phyloP scores from a whole-genome alignment of 2,329 filamentous ascomycete species.

The Aureobasidium namibiae region DNA sequence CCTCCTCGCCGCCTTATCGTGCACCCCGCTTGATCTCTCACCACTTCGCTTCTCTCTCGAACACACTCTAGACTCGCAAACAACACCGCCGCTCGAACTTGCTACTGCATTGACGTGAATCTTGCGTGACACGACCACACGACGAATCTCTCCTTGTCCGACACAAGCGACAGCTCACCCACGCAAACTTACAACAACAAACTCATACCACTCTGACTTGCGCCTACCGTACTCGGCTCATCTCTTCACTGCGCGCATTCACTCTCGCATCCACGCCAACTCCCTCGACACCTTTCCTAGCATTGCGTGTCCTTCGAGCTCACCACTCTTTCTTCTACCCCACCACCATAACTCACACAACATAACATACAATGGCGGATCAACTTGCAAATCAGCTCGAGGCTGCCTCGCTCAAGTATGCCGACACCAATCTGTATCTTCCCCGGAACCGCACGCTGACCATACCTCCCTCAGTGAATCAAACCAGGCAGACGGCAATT shows the following conservation, averaged over 20 bases:
- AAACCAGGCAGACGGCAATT: constrained; percentile 50
- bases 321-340: neutral
- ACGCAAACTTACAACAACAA: neutral
- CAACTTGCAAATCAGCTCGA: constrained; percentile 50
- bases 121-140: neutral
- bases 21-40: constrained; percentile 1
- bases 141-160: neutral
- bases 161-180: constrained; percentile 7
- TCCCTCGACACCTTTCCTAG: neutral
- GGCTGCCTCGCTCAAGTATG: constrained; percentile 43
- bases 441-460: constrained; percentile 16
- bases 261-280: neutral
- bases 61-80: neutral
- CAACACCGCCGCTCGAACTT: neutral
- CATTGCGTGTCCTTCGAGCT: constrained; percentile 5
- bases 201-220: neutral
- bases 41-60: neutral
- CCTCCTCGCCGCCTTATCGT: neutral
- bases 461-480: neutral
- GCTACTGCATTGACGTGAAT: neutral
- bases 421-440: neutral
- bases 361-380: constrained; percentile 34
- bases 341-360: neutral
- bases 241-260: neutral
- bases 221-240: neutral